Evolutionary conservation across 495 filamentous ascomycete species (phyloP).

Genomic region (Hypoxylon fuscum): DNA sequence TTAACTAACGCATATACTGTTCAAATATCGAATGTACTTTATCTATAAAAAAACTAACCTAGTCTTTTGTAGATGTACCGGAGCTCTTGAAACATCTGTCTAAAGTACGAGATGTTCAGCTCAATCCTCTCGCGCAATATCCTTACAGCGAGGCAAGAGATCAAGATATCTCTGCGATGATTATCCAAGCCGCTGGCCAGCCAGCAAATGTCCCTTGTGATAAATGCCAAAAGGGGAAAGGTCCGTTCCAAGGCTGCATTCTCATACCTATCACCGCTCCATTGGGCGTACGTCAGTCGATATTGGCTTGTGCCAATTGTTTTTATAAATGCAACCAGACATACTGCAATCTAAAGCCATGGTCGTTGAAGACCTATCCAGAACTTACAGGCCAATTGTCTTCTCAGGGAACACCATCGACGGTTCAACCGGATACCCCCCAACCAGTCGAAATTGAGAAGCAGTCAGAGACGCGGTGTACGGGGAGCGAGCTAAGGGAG

Average conservation of each 20-base stretch:
- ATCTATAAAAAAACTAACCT: neutral
- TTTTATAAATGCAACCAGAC: conserved; percentile 44
- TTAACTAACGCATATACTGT: neutral
- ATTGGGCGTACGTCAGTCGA: neutral
- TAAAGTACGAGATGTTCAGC: conserved; percentile 17
- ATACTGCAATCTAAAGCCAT: conserved; percentile 40
- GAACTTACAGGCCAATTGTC: conserved; percentile 5
- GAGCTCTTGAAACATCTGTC: conserved; percentile 7
- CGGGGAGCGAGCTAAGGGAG: neutral
- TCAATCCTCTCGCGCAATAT: conserved; percentile 25
- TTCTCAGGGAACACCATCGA: neutral
- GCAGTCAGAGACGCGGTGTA: conserved; percentile 6
- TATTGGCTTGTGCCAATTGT: conserved; percentile 47
- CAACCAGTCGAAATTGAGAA: neutral
- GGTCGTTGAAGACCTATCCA: conserved; percentile 29
- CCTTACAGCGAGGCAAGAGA: conserved; percentile 35
- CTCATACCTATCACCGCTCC: conserved; percentile 38
- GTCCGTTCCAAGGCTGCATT: conserved; percentile 44
- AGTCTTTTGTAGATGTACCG: neutral
- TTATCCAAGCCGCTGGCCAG: conserved; percentile 45
- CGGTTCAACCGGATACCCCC: neutral
- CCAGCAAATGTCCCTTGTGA: conserved; percentile 37
- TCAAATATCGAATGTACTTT: neutral
- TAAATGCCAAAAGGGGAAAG: conserved; percentile 38
- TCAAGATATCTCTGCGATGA: conserved; percentile 43